Base-by-base conservation (phyloP, 805 yeast species). In the Lipomyces yamadae region DNA sequence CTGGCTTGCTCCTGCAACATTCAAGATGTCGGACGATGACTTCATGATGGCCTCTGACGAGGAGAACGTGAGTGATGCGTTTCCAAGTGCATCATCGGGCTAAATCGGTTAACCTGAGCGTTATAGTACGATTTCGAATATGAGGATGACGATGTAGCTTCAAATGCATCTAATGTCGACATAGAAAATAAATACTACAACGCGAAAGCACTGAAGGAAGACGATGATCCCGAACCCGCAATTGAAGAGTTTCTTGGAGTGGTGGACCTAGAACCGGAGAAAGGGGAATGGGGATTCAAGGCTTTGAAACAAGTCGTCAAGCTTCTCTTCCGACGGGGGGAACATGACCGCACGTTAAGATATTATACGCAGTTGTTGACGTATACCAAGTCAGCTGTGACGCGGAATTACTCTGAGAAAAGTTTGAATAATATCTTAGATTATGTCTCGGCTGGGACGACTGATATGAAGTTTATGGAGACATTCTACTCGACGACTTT, bases 1-100 rank as follows among this genome's bases (percentile, higher is more conserved):
- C 24, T 42, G n/a, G 24, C 5, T 3, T 42, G 24, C 48, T 37
- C 13, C 48, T n/a, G 48, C n/a, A 24, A 15, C 7, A 4, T 42
- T 42, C 24, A 6, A 42, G 18, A 77, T 77, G 80, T 76, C 79
- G 29, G 80, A 78, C 69, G 80, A 78, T 52, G 80, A 78, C 64
- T 78, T 76, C 56, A 77, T 78, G 80, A 77, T 77, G 70, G 75
- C 76, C 56, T 78, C 79, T 18, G 80, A 78, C 58, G 78, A 76
- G 63, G 80, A 77, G 64, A 78, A 77, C 64, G 71, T 75, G 67
- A 39, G 75, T 34, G 3, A 66, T 57, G 30, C 68, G 62, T 10
- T 63, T 70, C 59, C 65, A 59, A 2, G n/a, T 5, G 29, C 8
- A 0, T 42, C 8, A 24, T 24, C 24, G 24, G 48, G 48, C 8